A percentile compares a stretch with the other conserved stretches of the same genome.
Evolutionary conservation across 768 basidiomycete genomes (phyloP).

Genomic region (Calvatia gigantea): DNA sequence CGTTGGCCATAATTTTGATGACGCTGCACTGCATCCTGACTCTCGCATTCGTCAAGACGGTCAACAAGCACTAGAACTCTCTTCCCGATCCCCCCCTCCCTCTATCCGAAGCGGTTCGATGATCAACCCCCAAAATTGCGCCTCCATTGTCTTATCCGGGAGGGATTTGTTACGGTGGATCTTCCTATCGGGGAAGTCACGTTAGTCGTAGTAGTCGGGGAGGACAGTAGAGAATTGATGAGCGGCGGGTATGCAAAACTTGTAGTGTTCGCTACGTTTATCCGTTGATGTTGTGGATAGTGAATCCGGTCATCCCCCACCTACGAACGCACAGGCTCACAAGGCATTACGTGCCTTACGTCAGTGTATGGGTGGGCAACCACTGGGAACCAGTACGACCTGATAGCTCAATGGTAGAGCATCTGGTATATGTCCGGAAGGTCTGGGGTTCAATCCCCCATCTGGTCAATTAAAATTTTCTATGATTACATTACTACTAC

Average conservation of each 20-base stretch:
- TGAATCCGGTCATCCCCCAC: too few species aligned
- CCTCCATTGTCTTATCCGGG: background rate
- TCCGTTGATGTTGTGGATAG: too few species aligned
- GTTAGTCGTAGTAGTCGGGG: background rate
- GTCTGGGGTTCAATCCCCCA: too few species aligned
- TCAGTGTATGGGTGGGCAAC: too few species aligned
- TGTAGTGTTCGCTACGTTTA: background rate
- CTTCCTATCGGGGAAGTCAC: background rate
- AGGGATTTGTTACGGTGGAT: background rate
- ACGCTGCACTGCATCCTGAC: background rate
- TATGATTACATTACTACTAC: too few species aligned
- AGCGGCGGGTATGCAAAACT: background rate
- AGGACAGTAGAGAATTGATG: conserved; percentile 2
- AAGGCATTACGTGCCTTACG: too few species aligned
- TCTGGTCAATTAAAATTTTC: too few species aligned
- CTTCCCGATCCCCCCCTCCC: background rate
- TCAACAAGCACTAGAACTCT: background rate
- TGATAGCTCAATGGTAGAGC: too few species aligned
- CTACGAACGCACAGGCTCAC: too few species aligned
- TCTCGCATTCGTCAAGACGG: background rate
- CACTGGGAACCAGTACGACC: too few species aligned
- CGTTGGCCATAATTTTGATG: background rate
- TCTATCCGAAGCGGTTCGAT: background rate
- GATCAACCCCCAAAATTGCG: background rate
- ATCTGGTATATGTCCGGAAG: too few species aligned